Conservation (phyloP, 768 basidiomycete species). For the Boletus edulis region DNA sequence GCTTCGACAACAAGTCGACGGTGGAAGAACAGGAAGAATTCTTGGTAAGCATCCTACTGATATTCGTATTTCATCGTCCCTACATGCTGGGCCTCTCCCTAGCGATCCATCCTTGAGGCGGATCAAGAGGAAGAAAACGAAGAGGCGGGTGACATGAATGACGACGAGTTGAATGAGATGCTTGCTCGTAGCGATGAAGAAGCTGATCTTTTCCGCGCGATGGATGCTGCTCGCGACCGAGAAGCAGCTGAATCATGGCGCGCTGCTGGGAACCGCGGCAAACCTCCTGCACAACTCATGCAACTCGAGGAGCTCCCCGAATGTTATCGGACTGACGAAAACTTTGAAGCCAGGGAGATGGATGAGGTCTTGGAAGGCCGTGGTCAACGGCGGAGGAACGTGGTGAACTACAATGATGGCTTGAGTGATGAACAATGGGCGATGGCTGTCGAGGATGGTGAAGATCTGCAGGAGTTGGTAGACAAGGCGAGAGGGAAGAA, state of each 20-base stretch:
- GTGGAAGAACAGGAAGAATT: constrained; percentile 98
- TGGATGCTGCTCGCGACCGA: constrained; percentile 80
- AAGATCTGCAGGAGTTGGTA: constrained; percentile 71
- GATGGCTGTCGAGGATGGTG: constrained; percentile 79
- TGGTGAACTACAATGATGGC: constrained; percentile 92
- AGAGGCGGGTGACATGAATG: constrained; percentile 89
- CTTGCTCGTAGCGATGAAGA: constrained; percentile 87
- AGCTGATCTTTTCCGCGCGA: constrained; percentile 66
- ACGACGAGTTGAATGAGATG: constrained; percentile 92
- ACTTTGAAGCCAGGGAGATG: constrained; percentile 66
- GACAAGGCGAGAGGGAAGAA: constrained; percentile 66
- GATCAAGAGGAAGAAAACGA: constrained; percentile 90
- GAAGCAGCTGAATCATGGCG: constrained; percentile 67
- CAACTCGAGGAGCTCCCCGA: constrained; percentile 88
- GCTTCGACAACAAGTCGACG: constrained; percentile 98
- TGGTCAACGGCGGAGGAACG: constrained; percentile 78
- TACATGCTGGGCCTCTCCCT: constrained; percentile 4
- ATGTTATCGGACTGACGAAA: constrained; percentile 84
- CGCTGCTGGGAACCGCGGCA: constrained; percentile 70
- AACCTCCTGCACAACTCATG: constrained; percentile 74
- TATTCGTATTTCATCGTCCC: background rate
- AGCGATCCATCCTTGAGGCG: constrained; percentile 89
- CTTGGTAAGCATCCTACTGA: constrained; percentile 49
- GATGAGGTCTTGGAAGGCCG: constrained; percentile 64
- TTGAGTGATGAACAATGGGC: constrained; percentile 94